phyloP scores from a whole-genome alignment of 805 yeast genomes.

The Schwanniomyces sp. region DNA sequence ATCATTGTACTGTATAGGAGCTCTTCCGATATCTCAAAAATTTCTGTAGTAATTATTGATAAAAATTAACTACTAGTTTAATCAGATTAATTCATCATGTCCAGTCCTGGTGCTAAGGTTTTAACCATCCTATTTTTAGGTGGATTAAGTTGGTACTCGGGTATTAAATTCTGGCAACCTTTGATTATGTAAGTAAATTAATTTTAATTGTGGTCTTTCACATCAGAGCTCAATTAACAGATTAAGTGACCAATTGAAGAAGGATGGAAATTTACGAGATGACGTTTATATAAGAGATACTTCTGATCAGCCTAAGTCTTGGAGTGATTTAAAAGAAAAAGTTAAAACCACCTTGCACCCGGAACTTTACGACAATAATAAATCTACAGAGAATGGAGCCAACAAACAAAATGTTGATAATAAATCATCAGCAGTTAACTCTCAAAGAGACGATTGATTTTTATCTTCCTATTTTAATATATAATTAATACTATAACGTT shows the following conservation, averaged over 20 bases:
- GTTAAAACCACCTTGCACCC: constrained; percentile 34
- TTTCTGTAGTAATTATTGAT: background rate
- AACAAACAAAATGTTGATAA: background rate
- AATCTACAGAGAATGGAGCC: background rate
- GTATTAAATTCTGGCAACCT: constrained; percentile 73
- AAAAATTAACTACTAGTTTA: background rate
- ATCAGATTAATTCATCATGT: constrained; percentile 2
- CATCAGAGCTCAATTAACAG: background rate
- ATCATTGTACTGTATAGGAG: background rate
- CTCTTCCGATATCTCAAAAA: background rate
- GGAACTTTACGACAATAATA: constrained; percentile 5
- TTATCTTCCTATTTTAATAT: background rate
- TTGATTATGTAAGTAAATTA: constrained; percentile 55
- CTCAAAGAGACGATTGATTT: background rate
- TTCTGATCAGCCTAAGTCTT: constrained; percentile 34
- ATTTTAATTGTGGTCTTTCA: background rate
- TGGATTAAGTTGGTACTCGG: constrained; percentile 43
- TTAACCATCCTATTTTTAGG: constrained; percentile 16
- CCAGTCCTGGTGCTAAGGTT: constrained; percentile 15
- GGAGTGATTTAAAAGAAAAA: constrained; percentile 36
- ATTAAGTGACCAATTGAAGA: constrained; percentile 56
- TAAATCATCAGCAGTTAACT: background rate
- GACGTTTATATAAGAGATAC: constrained; percentile 58
- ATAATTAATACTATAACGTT: too few relatives aligned
- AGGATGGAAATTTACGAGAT: constrained; percentile 62